A percentile compares a stretch with the other conserved stretches of the same genome.
These are phyloP conservation scores for Backusella luteola DNA, from an alignment of 192 early-diverging fungal genomes.

Conservation along the genomic window DNA sequence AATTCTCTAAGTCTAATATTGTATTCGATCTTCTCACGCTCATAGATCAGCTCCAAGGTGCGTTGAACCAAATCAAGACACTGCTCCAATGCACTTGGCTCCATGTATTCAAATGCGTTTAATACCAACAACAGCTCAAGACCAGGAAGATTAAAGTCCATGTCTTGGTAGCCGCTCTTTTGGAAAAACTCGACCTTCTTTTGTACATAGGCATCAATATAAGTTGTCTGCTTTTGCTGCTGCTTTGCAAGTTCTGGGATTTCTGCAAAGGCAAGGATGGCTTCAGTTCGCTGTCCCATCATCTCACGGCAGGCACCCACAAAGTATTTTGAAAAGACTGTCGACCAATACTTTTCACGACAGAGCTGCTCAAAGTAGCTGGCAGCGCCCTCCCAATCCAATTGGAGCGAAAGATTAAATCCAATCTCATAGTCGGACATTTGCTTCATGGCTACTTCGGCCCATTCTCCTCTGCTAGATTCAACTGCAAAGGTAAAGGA, in stretches of 20 bases:
- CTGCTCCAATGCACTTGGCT: slow-evolving; percentile 22
- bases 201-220: slow-evolving; percentile 51
- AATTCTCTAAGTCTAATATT: slow-evolving; percentile 35
- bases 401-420: slow-evolving; percentile 44
- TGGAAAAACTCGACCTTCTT: slow-evolving; percentile 48
- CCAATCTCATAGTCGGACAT: slow-evolving; percentile 53
- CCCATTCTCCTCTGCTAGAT: slow-evolving; percentile 39
- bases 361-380: slow-evolving; percentile 42
- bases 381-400: slow-evolving; percentile 46
- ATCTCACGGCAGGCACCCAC: slow-evolving; percentile 50
- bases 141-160: slow-evolving; percentile 46
- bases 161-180: slow-evolving; percentile 39
- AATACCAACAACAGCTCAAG: slow-evolving; percentile 50
- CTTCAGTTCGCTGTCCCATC: slow-evolving; percentile 68
- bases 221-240: slow-evolving; percentile 33
- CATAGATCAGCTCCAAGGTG: slow-evolving; percentile 31
- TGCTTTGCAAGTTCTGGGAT: slow-evolving; percentile 49
- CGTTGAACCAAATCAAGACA: slow-evolving; percentile 31
- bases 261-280: slow-evolving; percentile 63
- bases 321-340: slow-evolving; percentile 52
- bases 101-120: slow-evolving; percentile 53
- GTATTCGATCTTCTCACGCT: slow-evolving; percentile 36
- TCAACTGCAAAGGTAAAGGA: slow-evolving; percentile 33
- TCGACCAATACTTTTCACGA: slow-evolving; percentile 54
- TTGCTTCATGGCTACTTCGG: slow-evolving; percentile 41